Base-by-base conservation (phyloP, 768 basidiomycete species). In the Lactarius deliciosus region DNA sequence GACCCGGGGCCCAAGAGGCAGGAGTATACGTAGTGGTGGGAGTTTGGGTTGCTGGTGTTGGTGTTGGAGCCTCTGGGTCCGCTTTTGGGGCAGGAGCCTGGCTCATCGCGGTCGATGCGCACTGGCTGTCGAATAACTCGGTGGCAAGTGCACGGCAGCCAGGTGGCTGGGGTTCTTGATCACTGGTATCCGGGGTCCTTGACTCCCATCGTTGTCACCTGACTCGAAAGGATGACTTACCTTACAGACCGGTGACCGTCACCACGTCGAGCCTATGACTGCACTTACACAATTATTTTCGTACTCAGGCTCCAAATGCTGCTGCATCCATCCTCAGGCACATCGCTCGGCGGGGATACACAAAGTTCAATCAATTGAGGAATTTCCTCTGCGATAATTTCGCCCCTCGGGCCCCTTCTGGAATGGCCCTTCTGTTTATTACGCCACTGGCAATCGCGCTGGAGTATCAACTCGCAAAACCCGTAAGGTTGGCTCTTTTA, bases 11-110 rank as follows among this genome's bases (percentile, higher is more conserved):
- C 68, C 68, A 69, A 22, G 65, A 32, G 4, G 45, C 38, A 6
- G 68, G 65, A 22, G 65, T 40, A 22, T 69, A 69, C 34, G 68
- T 28, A 8, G 68, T 50, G 45, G 68, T 57, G 18, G 68, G 56
- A n/a, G 68, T 68, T 22, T 57, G 64, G 25, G 68, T 43, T 60
- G 30, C 50, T 43, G 68, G 34, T 1, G 65, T 16, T 15, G 68
- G 30, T 50, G 28, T 41, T n/a, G 68, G 20, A 40, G 65, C 30
- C 22, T 69, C 68, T 56, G 57, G 57, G 38, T 69, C 68, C 16
- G 61, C 30, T 45, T 68, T 69, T 41, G 61, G 56, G 57, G 57
- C 15, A 34, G 67, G 55, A n/a, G 56, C 43, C 53, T 67, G 66
- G 63, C 63, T 68, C 66, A 68, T 68, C 40, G 61, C 25, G 9